Evolutionary conservation across 331 rosid genomes (phyloP), one percentile per base, ranked within the genome.

Genomic region (Ulmus americana): DNA sequence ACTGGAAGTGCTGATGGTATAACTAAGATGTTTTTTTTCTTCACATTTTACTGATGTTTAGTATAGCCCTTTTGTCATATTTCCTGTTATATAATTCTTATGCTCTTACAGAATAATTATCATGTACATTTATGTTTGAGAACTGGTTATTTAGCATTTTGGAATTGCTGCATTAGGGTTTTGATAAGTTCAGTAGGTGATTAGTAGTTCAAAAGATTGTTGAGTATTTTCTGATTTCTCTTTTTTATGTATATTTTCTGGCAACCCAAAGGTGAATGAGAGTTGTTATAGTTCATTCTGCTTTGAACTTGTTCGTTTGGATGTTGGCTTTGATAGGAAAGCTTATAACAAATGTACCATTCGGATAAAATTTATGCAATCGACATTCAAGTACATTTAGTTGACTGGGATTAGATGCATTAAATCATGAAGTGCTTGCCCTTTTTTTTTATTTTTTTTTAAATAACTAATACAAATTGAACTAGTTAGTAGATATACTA

Each of bases 1-100:
- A 92, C 97, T 40, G 95, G 98, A 76, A 92, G 98, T 70, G 64
- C 70, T 61, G 97, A 92, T 74, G 98, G 98, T 89, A 83, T 45
- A 11, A 45, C 46, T 62, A 70, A 40, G 45, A 6, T 51, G 5
- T 38, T 49, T 1, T 1, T 6, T 51, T 50, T 13, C 22, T 6
- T 28, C 4, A 28, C 35, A 28, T 28, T 28, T 28, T 28, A 28
- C 2, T 28, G 35, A 28, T 28, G 35, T 28, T 28, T 28, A 28
- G 35, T 28, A 1, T 28, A 1, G 35, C 35, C 4, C 35, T 6
- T 57, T 35, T 22, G 45, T 9, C 42, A 63, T 7, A 40, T 10
- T 59, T n/a, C 50, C 53, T 20, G 45, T 41, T 8, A 4, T 59
- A 6, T 6, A 13, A 18, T 52, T 9, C 69, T 10, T 51, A 5